Base-by-base conservation (phyloP, 2,329 filamentous ascomycete genomes). In the Truncatella angustata region DNA sequence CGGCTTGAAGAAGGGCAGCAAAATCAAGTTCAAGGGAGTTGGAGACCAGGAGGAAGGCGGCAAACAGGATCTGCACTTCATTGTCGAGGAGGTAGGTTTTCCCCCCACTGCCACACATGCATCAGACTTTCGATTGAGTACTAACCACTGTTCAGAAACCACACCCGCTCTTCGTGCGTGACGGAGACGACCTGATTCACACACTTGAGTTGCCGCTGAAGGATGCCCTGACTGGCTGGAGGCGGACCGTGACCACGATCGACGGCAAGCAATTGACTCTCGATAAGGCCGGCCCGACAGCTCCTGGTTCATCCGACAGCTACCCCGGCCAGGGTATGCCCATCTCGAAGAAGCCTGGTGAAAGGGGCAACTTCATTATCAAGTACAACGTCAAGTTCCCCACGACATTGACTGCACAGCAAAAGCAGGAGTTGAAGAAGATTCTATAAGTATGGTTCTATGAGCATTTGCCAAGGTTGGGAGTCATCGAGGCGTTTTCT, bases 11-110 rank as follows among this genome's bases (percentile, higher is more conserved):
- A 92, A 95, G 62, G 94, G 94, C 26, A 96, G 90, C 65, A 99
- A 97, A 79, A 96, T 99, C 72, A 97, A 97, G 73, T 99, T 96
- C 68, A 90, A 89, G 66, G 91, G 93, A 37, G 92, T 99, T n/a
- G 94, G 94, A 10, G 94, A 99, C 70, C 92, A 97, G 69, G 91
- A 96, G 56, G 94, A 97, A 66, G 94, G 94, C 37, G 93, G 93
- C 12, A 90, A 91, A 54, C 94, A 99, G 70, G 94, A 99, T 71
- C 73, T 99, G 49, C 92, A 97, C 69, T 96, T 99, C 63, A 87
- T 99, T 53, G 83, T 99, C 20, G 88, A 91, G 71, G 93, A 97
- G 87, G 91, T 92, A 82, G 77, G 86, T n/a, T 32, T 50, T 50
- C 12, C 3, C 16, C 16, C n/a, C 20, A 2, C 6, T 1, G 0